Conservation (phyloP, 2,329 filamentous ascomycete genomes). For the Ustulina deusta region DNA sequence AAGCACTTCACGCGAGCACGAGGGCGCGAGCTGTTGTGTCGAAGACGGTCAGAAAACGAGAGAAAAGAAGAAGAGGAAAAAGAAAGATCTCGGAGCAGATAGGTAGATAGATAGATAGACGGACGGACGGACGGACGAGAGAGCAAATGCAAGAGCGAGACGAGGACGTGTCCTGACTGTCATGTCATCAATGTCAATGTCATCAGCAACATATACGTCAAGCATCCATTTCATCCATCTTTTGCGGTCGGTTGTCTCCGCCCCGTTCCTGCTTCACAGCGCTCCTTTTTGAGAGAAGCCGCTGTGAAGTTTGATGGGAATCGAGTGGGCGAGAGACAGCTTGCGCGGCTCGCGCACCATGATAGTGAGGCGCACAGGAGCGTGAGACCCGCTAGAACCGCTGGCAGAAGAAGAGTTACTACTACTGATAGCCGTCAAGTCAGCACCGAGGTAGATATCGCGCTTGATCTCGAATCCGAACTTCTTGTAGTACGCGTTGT, state of each 20-base stretch:
- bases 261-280: conserved; percentile 17
- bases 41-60: background rate
- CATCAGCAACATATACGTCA: conserved; percentile 32
- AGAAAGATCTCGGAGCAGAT: no score
- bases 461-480: conserved; percentile 77
- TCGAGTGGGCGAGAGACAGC: conserved; percentile 47
- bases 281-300: conserved; percentile 43
- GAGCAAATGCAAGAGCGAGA: conserved; percentile 18
- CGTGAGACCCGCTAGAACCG: conserved; percentile 20
- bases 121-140: background rate
- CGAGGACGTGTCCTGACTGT: conserved; percentile 28
- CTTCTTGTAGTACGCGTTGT: conserved; percentile 78
- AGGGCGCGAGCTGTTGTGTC: background rate
- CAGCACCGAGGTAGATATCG: conserved; percentile 67
- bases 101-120: background rate
- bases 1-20: conserved; percentile 18
- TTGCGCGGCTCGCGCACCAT: conserved; percentile 81
- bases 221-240: conserved; percentile 11
- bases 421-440: conserved; percentile 35
- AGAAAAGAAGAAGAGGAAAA: background rate
- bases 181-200: conserved; percentile 38
- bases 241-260: background rate
- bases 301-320: conserved; percentile 53
- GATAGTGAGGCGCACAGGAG: conserved; percentile 76
- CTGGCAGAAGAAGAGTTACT: conserved; percentile 7